Base-by-base conservation (phyloP, 345 rosid genomes). In the Eutrema japonicum region DNA sequence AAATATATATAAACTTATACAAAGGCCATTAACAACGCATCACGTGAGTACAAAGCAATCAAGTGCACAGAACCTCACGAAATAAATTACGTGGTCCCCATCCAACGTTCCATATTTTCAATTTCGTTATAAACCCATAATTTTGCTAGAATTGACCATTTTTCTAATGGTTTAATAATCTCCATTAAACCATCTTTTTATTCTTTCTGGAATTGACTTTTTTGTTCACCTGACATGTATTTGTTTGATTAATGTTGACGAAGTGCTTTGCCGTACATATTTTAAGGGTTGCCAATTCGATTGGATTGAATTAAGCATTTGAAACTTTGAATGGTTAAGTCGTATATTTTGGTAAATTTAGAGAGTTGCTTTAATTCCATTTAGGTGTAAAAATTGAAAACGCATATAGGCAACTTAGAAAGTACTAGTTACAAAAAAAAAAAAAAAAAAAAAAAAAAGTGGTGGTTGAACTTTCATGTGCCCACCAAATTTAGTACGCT, bases 31-130 rank as follows among this genome's bases (percentile, higher is more conserved):
- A 37, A 68, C 64, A 61, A 63, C 79, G 52, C 60, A 70, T 76
- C 79, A 76, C 75, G 79, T 76, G 79, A 76, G 61, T 63, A 63
- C 71, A 55, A 69, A 76, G 65, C 75, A 54, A 62, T 55, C 59
- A 70, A 69, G 66, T 61, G 36, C 40, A 47, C 53, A 54, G 27
- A 56, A 70, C 79, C 38, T 18, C 46, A 40, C 38, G 12, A 55
- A 47, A 40, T 55, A 63, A 69, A 5, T 62, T 64, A 70, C 61
- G 22, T 76, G 71, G 79, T 14, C 71, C 65, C 53, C 47, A 70
- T 65, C 45, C 13, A 66, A 13, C 66, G 48, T 32, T 26, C 13
- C 33, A 14, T 36, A 22, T 49, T 63, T 45, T 29, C 8, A 10
- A 43, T 43, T 62, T 29, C 27, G 9, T 45, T 43, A 29, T n/a